Conservation (phyloP, 2,329 filamentous ascomycete species). For the Trichoderma afroharzianum region DNA sequence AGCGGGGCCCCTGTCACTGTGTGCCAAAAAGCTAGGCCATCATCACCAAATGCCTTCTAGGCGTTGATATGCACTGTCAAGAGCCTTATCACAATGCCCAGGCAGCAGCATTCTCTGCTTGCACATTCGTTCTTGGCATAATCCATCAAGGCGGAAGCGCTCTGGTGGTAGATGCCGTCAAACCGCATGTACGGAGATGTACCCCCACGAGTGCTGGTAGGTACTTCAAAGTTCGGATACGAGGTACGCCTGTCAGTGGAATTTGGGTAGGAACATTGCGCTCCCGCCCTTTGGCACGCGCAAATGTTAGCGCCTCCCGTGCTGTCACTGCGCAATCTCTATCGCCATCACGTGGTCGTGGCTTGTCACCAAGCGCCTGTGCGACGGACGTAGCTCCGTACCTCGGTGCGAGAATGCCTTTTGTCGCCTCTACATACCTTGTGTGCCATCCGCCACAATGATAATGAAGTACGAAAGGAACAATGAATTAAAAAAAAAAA, state of each 20-base stretch:
- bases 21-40: neutral
- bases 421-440: neutral
- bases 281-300: neutral
- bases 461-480: neutral
- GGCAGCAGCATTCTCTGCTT: neutral
- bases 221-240: neutral
- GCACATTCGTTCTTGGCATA: neutral
- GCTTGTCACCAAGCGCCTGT: neutral
- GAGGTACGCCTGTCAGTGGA: neutral
- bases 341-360: constrained; percentile 4
- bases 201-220: neutral
- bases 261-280: neutral
- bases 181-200: neutral
- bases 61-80: neutral
- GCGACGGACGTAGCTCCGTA: neutral
- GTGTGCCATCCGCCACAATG: neutral
- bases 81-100: neutral
- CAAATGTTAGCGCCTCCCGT: constrained; percentile 12
- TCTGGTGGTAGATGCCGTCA: neutral
- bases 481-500: neutral
- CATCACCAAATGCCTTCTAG: neutral
- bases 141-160: neutral
- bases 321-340: neutral
- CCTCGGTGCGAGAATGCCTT: neutral
- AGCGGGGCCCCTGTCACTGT: neutral